Evolutionary conservation across 768 basidiomycete species (phyloP), one percentile per base, ranked within the genome.

Genomic region (Lanmaoa rubissima): DNA sequence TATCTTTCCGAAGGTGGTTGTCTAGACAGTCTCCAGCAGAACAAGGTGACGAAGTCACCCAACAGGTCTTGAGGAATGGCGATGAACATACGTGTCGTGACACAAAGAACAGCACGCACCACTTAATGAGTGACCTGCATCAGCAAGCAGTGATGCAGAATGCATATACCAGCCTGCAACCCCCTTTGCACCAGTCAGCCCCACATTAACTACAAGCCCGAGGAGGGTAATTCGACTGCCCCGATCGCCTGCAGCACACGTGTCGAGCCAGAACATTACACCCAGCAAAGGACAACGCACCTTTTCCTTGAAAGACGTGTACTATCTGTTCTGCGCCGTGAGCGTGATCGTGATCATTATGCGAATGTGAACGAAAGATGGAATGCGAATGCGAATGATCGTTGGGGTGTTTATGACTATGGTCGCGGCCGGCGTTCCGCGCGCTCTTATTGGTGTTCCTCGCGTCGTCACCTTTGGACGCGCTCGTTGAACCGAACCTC

Each of bases 21-120:
- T 49, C 93, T 82, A 1, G 92, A 93, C 36, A 94, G 77, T 49
- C 85, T 84, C 90, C 92, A 97, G 68, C 87, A 90, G 60, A 90
- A 86, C 11, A 98, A 79, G 5, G 92, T 94, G 53, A 95, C 92
- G 67, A 95, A 87, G 75, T 95, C 97, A 24, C 92, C 94, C 54
- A 95, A 73, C 19, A 96, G 76, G 73, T 94, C 90, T 89, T 66
- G 35, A 51, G 19, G 52, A 42, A 57, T 4, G 26, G 5, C 2
- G 35, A 31, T 53, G 57, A 66, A 57, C 53, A 57, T 36, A 45
- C 48, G 51, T 49, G 56, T 43, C 42, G 34, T 8, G 36, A 13
- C 31, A 24, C 24, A 41, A 42, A 50, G 4, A 35, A 50, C 5
- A 13, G n/a, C 36, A 80, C 86, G 61, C 61, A 91, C 90, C 93